phyloP scores from a whole-genome alignment of 2,329 filamentous ascomycete genomes.

The Apiospora koreana region DNA sequence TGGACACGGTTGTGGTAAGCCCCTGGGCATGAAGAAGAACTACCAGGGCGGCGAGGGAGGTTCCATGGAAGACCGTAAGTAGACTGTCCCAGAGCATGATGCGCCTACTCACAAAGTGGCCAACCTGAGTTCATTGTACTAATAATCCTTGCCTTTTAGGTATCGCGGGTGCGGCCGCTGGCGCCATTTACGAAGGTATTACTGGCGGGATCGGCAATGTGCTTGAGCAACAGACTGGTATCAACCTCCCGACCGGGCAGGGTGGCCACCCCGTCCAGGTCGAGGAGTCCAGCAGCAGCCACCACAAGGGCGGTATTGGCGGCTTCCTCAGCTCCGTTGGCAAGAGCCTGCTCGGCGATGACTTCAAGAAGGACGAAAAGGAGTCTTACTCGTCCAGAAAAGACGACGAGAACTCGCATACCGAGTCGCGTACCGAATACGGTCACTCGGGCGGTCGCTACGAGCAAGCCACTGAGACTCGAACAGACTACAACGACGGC shows the following conservation, averaged over 20 bases:
- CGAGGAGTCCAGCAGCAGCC: conserved; percentile 63
- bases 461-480: conserved; percentile 60
- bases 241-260: conserved; percentile 23
- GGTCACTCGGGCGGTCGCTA: conserved; percentile 59
- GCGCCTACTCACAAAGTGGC: too few relatives aligned
- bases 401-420: conserved; percentile 60
- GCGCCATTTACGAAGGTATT: conserved; percentile 58
- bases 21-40: conserved; percentile 75
- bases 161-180: conserved; percentile 57
- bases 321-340: conserved; percentile 72
- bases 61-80: conserved; percentile 50
- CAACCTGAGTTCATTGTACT: neutral
- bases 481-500: conserved; percentile 60
- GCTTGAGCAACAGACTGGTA: conserved; percentile 47
- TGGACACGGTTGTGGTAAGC: conserved; percentile 80
- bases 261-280: conserved; percentile 32
- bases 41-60: conserved; percentile 43
- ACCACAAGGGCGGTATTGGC: conserved; percentile 58
- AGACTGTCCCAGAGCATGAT: neutral
- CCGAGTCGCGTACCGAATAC: conserved; percentile 62
- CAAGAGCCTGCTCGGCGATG: conserved; percentile 64
- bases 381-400: conserved; percentile 54
- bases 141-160: neutral
- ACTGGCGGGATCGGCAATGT: conserved; percentile 52
- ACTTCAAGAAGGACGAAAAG: conserved; percentile 56